Conservation (phyloP, 1,139 yeast species). For the Debaryomycetaceae sp. region DNA sequence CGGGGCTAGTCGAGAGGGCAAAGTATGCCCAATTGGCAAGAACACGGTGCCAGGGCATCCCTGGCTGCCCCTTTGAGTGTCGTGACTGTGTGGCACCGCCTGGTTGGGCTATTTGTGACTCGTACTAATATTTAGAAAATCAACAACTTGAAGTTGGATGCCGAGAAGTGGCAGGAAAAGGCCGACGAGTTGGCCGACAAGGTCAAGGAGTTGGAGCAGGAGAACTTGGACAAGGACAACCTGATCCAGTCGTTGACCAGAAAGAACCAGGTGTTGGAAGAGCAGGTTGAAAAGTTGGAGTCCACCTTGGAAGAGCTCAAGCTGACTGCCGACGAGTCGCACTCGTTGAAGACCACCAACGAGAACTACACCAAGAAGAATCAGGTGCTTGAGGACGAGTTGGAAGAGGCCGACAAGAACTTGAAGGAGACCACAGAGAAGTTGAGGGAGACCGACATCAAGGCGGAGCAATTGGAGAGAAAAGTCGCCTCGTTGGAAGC, state of each 20-base stretch:
- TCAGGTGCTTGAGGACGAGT: conserved; percentile 86
- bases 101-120: too few relatives aligned
- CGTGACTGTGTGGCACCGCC: too few relatives aligned
- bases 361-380: conserved; percentile 91
- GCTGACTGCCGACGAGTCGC: conserved; percentile 89
- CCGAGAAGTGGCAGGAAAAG: conserved; percentile 96
- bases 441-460: conserved; percentile 92
- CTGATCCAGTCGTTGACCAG: conserved; percentile 90
- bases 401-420: conserved; percentile 89
- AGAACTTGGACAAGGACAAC: conserved; percentile 86
- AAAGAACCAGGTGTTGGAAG: conserved; percentile 87
- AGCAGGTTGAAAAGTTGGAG: conserved; percentile 87
- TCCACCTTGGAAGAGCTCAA: conserved; percentile 73
- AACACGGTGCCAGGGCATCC: background rate
- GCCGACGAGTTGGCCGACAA: conserved; percentile 80
- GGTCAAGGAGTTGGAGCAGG: conserved; percentile 90
- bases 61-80: too few relatives aligned
- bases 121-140: conserved; percentile 55
- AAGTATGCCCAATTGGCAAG: background rate
- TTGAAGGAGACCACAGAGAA: conserved; percentile 91
- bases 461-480: conserved; percentile 96
- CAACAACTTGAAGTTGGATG: conserved; percentile 85
- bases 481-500: conserved; percentile 87
- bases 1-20: too few relatives aligned
- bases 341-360: conserved; percentile 81